Conservation (phyloP, 768 basidiomycete genomes). For the Rhodotorula diobovata region DNA sequence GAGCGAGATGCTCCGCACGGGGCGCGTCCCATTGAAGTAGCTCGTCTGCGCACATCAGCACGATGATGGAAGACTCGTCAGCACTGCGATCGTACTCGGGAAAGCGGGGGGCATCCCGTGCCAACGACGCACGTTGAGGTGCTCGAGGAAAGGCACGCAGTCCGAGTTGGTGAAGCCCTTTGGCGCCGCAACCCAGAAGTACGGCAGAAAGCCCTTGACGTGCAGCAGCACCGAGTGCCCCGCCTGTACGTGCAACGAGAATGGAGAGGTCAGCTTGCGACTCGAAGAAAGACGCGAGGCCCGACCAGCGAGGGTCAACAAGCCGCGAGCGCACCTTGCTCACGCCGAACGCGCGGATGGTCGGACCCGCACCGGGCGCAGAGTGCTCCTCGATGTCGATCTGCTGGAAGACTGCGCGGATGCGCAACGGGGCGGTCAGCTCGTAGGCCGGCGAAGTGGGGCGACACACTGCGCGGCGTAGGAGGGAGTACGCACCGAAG, state of each 20-base stretch:
- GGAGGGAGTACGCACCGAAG: slow-evolving; percentile 17
- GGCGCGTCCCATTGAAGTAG: slow-evolving; percentile 35
- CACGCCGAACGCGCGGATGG: slow-evolving; percentile 76
- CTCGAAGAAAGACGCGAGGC: neutral
- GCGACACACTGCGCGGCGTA: neutral
- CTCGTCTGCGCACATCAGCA: slow-evolving; percentile 3
- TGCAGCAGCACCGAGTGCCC: slow-evolving; percentile 86
- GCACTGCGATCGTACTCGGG: neutral
- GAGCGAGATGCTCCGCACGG: slow-evolving; percentile 34
- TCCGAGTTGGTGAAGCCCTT: slow-evolving; percentile 72
- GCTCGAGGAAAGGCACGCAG: slow-evolving; percentile 58
- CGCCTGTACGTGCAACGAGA: slow-evolving; percentile 50
- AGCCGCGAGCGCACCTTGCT: slow-evolving; percentile 61
- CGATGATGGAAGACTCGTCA: neutral
- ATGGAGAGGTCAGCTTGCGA: neutral
- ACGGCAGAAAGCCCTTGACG: slow-evolving; percentile 77
- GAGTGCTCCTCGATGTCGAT: slow-evolving; percentile 78
- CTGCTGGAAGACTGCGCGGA: slow-evolving; percentile 66
- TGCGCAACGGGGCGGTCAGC: neutral
- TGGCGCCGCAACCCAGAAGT: slow-evolving; percentile 86
- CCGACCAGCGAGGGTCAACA: neutral
- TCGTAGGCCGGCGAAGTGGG: neutral
- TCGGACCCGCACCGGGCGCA: slow-evolving; percentile 54
- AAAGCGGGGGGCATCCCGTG: no score
- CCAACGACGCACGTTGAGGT: slow-evolving; percentile 69